A percentile compares a stretch with the other conserved stretches of the same genome.
phyloP scores from a whole-genome alignment of 1,284 basidiomycete species.

The Boletus semigastroideus region DNA sequence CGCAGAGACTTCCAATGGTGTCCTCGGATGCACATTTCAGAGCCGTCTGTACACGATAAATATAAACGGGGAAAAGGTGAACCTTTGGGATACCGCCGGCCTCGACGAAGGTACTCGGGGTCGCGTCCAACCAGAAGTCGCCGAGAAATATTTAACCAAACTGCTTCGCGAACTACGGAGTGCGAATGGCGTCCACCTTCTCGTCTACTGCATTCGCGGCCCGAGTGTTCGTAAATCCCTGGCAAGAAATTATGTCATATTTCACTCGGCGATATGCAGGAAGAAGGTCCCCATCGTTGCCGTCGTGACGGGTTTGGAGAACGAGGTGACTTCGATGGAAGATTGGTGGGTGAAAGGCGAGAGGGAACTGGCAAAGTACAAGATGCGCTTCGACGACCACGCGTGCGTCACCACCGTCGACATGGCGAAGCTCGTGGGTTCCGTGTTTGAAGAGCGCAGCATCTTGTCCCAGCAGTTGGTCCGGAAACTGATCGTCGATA shows the following conservation, averaged over 20 bases:
- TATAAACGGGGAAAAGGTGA: conserved; percentile 19
- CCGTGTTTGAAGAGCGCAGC: conserved; percentile 23
- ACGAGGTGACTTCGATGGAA: conserved; percentile 32
- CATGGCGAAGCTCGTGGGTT: conserved; percentile 11
- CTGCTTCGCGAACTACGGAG: conserved; percentile 27
- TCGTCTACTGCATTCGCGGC: conserved; percentile 36
- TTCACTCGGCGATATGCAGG: conserved; percentile 31
- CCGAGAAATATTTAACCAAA: conserved; percentile 26
- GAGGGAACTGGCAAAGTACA: conserved; percentile 24
- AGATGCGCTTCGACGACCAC: conserved; percentile 31
- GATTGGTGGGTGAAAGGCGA: conserved; percentile 35
- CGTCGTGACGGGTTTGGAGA: conserved; percentile 34
- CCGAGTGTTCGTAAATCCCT: conserved; percentile 25
- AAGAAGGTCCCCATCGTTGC: conserved; percentile 32
- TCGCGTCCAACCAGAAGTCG: conserved; percentile 20
- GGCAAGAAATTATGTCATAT: conserved; percentile 31
- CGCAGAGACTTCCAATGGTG: conserved; percentile 29
- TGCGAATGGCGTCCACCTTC: conserved; percentile 32
- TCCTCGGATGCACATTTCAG: conserved; percentile 32
- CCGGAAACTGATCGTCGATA: conserved; percentile 18
- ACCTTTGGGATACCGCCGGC: conserved; percentile 34
- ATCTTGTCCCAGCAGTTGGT: conserved; percentile 17
- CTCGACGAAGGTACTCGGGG: conserved; percentile 31
- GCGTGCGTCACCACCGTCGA: conserved; percentile 36
- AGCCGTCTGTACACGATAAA: conserved; percentile 16